A percentile compares a stretch with the other conserved stretches of the same genome.
phyloP scores from a whole-genome alignment of 495 filamentous ascomycete species.

The Xylaria palmicola region DNA sequence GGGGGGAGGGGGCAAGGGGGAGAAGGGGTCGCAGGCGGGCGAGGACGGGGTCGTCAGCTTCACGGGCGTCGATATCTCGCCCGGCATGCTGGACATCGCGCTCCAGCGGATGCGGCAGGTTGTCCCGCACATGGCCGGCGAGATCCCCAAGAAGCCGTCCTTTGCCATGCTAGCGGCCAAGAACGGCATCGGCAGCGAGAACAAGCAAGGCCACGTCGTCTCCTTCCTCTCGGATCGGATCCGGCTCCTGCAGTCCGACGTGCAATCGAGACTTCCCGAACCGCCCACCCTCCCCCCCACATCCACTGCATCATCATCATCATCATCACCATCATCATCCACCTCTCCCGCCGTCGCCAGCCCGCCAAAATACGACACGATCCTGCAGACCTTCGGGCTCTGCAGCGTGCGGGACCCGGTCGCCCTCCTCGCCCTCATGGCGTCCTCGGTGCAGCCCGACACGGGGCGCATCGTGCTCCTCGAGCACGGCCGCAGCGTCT shows the following conservation, averaged over 20 bases:
- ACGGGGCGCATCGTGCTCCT: slow-evolving; percentile 78
- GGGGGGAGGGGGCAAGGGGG: neutral
- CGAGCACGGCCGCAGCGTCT: slow-evolving; percentile 85
- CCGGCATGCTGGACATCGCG: slow-evolving; percentile 44
- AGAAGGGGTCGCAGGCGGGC: slow-evolving; percentile 10
- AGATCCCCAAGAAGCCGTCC: slow-evolving; percentile 33
- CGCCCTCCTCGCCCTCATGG: slow-evolving; percentile 61
- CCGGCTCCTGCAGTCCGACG: slow-evolving; percentile 42
- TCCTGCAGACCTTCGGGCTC: slow-evolving; percentile 90
- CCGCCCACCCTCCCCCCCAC: slow-evolving; percentile 18
- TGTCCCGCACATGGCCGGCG: slow-evolving; percentile 21
- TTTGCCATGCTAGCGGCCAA: slow-evolving; percentile 27
- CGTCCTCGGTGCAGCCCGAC: slow-evolving; percentile 47
- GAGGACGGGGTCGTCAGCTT: slow-evolving; percentile 34
- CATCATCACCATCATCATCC: slow-evolving; percentile 23
- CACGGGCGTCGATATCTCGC: slow-evolving; percentile 47
- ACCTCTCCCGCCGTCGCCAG: slow-evolving; percentile 19
- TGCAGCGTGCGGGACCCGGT: slow-evolving; percentile 81
- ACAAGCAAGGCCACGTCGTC: slow-evolving; percentile 22
- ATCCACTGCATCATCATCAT: too few species aligned
- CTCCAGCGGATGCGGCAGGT: slow-evolving; percentile 35
- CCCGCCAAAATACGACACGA: slow-evolving; percentile 67
- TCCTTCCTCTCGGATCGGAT: slow-evolving; percentile 33
- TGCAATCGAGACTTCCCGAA: slow-evolving; percentile 29
- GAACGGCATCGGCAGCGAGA: slow-evolving; percentile 1